Conservation (phyloP, 768 basidiomycete species). For the Pleurotus sapidus region DNA sequence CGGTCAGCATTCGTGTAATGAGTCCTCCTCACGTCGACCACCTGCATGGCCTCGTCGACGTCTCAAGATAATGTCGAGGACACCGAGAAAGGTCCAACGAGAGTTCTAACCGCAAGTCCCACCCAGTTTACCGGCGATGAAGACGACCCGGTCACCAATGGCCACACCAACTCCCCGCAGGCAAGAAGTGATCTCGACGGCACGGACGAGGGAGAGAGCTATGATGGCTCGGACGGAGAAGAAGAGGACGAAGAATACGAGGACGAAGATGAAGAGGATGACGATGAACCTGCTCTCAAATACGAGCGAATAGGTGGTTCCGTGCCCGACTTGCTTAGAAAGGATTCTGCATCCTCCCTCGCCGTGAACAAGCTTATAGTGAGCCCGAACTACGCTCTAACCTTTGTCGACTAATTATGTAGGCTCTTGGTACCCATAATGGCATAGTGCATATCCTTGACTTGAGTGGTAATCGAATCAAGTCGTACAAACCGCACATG, state of each 20-base stretch:
- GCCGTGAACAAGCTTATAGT: conserved; percentile 77
- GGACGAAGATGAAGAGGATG: conserved; percentile 68
- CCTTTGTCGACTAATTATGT: conserved; percentile 10
- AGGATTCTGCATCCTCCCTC: conserved; percentile 86
- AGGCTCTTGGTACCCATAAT: conserved; percentile 91
- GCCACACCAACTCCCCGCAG: not conserved
- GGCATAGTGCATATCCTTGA: conserved; percentile 90
- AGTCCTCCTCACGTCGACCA: no score
- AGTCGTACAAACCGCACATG: conserved; percentile 86
- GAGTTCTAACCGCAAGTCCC: conserved; percentile 12
- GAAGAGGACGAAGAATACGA: conserved; percentile 51
- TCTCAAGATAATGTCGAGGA: not conserved
- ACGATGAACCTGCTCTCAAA: conserved; percentile 90
- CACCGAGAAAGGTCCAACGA: not conserved
- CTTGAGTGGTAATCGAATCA: conserved; percentile 75
- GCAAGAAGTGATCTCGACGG: not conserved
- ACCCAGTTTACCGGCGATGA: conserved; percentile 14
- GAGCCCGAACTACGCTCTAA: conserved; percentile 14
- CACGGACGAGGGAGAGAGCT: conserved; percentile 14
- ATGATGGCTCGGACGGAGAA: conserved; percentile 30
- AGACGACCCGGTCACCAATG: not conserved
- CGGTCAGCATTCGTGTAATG: not conserved
- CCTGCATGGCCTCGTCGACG: conserved; percentile 3
- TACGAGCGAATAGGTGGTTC: conserved; percentile 80
- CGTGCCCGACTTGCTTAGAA: conserved; percentile 75